Evolutionary conservation across 2,329 filamentous ascomycete species (phyloP).

Genomic region (Aspergillus sp.): DNA sequence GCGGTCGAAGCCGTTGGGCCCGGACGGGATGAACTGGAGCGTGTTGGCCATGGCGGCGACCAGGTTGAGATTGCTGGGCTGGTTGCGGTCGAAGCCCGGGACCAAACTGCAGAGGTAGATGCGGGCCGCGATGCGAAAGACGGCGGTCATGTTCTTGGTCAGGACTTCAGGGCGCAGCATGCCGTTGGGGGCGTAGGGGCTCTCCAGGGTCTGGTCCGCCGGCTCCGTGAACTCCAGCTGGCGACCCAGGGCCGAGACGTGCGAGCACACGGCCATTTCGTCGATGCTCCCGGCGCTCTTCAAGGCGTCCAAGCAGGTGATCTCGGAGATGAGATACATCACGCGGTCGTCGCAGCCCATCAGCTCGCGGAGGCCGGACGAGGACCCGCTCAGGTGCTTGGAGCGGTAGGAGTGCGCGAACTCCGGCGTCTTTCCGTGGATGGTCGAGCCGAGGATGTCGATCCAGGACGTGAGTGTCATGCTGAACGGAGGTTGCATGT

Average conservation of each 20-base stretch:
- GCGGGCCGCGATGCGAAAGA: slow-evolving; percentile 88
- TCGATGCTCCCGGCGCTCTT: slow-evolving; percentile 77
- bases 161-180: slow-evolving; percentile 79
- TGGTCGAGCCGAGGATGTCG: slow-evolving; percentile 91
- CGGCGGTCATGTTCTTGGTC: slow-evolving; percentile 80
- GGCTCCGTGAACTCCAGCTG: slow-evolving; percentile 81
- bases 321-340: slow-evolving; percentile 98
- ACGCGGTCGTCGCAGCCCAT: slow-evolving; percentile 98
- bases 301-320: slow-evolving; percentile 89
- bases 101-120: slow-evolving; percentile 97
- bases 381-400: slow-evolving; percentile 69
- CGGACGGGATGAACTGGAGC: slow-evolving; percentile 79
- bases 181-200: slow-evolving; percentile 55
- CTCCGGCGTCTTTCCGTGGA: slow-evolving; percentile 78
- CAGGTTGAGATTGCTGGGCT: slow-evolving; percentile 71
- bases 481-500: slow-evolving; percentile 76
- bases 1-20: slow-evolving; percentile 80
- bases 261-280: slow-evolving; percentile 80
- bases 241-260: slow-evolving; percentile 82
- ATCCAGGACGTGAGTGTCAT: slow-evolving; percentile 92
- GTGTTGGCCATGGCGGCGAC: slow-evolving; percentile 74
- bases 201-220: slow-evolving; percentile 59
- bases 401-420: slow-evolving; percentile 96
- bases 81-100: slow-evolving; percentile 76
- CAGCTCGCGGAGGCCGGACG: slow-evolving; percentile 79